Evolutionary conservation across 2,329 filamentous ascomycete species (phyloP), one percentile per base, ranked within the genome.

Genomic region (Alternaria brassicicola): DNA sequence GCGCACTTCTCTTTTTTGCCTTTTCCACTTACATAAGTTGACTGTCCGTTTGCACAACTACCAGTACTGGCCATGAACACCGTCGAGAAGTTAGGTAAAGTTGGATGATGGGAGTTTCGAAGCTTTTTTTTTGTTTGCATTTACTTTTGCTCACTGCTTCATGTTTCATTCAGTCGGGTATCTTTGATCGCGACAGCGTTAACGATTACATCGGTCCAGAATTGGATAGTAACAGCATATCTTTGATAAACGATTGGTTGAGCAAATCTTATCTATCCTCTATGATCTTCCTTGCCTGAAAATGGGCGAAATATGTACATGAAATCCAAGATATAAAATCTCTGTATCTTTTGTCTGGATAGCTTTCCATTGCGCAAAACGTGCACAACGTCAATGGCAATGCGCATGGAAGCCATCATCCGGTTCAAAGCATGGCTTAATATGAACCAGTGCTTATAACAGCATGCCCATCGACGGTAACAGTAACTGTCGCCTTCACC

Each of bases 401-500:
- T 13, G 19, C 4, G 19, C 8, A 25, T 10, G 19, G 28, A 41
- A 6, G 23, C 25, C 3, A 13, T 39, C 25, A 30, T 30, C 19
- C n/a, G 28, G 26, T n/a, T 36, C 3, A 4, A 26, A 28, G 4
- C 19, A 26, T 19, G 5, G n/a, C 25, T n/a, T 61, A 63, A 42
- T 57, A 57, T 12, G 50, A 54, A 9, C 49, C 39, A 13, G 53
- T 56, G 33, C 28, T 35, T 35, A 53, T 49, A 13, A 48, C 33
- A 13, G 12, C 49, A 41, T 43, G 41, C 5, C 49, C 57, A 9
- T 26, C 62, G 10, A 71, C 63, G 6, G 71, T 74, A 1, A 75
- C 60, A 38, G 68, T 73, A 10, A 66, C 65, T 2, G 64, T 70
- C 38, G 69, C 49, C 2, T 70, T 74, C 5, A 73, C 33, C 5